Evolutionary conservation across 805 yeast genomes (phyloP).

Genomic region (Candida multigemmis): DNA sequence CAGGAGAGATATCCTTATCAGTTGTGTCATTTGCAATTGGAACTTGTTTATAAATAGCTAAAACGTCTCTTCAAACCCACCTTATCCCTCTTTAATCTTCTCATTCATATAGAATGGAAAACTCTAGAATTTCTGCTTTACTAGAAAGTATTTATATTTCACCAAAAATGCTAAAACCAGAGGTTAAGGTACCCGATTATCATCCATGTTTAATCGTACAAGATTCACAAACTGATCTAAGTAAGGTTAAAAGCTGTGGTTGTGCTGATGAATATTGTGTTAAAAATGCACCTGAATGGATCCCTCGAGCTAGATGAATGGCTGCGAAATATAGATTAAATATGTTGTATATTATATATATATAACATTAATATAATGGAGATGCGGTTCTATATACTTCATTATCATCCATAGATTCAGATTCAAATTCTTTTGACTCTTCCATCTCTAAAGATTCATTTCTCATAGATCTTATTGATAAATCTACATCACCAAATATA

Average conservation of each 20-base stretch:
- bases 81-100: conserved; percentile 1
- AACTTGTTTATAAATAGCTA: conserved; percentile 2
- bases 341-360: too few species aligned
- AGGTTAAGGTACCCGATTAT: conserved; percentile 33
- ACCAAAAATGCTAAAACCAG: conserved; percentile 9
- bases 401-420: too few species aligned
- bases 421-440: too few species aligned
- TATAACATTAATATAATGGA: too few species aligned
- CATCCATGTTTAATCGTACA: conserved; percentile 53
- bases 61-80: too few species aligned
- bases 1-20: conserved; percentile 2
- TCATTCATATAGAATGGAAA: conserved; percentile 29
- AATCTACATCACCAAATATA: conserved; percentile 27
- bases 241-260: conserved; percentile 29
- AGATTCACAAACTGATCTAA: conserved; percentile 42
- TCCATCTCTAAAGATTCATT: too few species aligned
- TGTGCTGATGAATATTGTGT: conserved; percentile 32
- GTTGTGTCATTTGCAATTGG: conserved; percentile 1
- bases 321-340: neutral
- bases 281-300: conserved; percentile 30
- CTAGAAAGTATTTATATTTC: conserved; percentile 42
- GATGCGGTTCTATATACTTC: too few species aligned
- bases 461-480: too few species aligned
- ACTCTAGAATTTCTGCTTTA: conserved; percentile 24
- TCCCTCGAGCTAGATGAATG: conserved; percentile 17